Evolutionary conservation across 2,329 filamentous ascomycete genomes (phyloP), one percentile per base, ranked within the genome.

Genomic region (Alternaria sp.): DNA sequence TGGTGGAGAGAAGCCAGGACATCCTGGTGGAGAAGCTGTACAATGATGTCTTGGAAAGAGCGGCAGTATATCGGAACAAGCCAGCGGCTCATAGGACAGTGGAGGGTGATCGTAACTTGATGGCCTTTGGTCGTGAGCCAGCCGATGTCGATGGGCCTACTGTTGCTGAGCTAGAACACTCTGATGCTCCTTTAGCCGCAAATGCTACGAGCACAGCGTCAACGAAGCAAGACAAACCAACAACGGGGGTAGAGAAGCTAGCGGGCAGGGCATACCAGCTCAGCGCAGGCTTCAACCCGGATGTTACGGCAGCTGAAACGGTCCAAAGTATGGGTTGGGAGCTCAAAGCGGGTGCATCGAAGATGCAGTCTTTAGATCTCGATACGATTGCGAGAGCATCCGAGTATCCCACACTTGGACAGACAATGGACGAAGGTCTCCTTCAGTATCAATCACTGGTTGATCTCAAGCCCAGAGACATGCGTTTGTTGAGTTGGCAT

Each of bases 401-500:
- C 1, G 78, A 81, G 53, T 84, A 85, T 53, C 91, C 94, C 25
- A 97, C 92, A 0, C 83, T 99, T 11, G 95, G 95, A 1, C 90
- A 90, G n/a, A 91, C 96, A 3, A 91, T 98, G 82, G 93, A 99
- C 72, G 89, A 93, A 66, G 92, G 93, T n/a, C 89, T 99, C 62
- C 86, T 86, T 18, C 94, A 98, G 77, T 99, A 97, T 76, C 90
- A 92, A 72, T 84, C 86, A 32, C 86, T 99, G 50, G 85, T 98
- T 28, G 90, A 97, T 60, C 81, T 99, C 54, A 92, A 89, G 14
- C 87, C 94, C 1, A 92, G 93, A 74, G 95, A 99, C 73, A 90
- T 97, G 79, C 88, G 95, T 46, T 84, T 99, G 16, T 86, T 98
- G 73, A 99, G 97, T 74, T 99, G 95, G 95, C 96, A 99, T 79